These are phyloP conservation scores for Botrytis hyacinthi DNA, from an alignment of 2,329 filamentous ascomycete species.

Conservation along the genomic window DNA sequence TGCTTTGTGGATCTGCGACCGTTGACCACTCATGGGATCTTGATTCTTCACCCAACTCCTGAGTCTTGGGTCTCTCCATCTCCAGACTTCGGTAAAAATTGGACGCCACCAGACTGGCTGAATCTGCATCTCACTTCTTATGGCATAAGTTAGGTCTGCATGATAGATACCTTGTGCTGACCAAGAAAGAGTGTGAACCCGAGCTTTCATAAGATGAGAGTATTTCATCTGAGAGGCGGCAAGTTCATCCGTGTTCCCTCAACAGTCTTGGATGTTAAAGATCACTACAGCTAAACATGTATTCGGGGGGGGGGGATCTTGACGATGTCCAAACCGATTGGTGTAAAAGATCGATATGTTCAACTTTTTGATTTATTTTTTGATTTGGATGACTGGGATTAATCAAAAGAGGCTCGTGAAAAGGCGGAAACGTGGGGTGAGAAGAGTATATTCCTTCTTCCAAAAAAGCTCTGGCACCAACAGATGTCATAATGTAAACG, in stretches of 20 bases:
- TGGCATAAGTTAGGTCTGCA: slow-evolving; percentile 6
- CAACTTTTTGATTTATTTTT: neutral
- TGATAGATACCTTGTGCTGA: slow-evolving; percentile 2
- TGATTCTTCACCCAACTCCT: neutral
- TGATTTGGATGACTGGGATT: neutral
- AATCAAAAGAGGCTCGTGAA: slow-evolving; percentile 1
- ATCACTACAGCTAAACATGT: neutral
- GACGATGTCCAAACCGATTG: neutral
- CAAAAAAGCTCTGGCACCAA: slow-evolving; percentile 9
- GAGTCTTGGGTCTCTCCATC: neutral
- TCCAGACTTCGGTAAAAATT: slow-evolving; percentile 10
- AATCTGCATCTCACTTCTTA: slow-evolving; percentile 16
- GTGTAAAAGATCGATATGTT: neutral
- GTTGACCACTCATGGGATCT: slow-evolving; percentile 11
- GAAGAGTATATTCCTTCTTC: slow-evolving; percentile 3
- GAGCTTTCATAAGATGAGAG: neutral
- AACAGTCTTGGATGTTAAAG: slow-evolving; percentile 1
- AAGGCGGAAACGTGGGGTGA: slow-evolving; percentile 16
- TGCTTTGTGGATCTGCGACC: neutral
- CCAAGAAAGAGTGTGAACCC: neutral
- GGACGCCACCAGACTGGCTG: slow-evolving; percentile 10
- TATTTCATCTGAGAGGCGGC: neutral
- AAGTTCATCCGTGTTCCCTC: slow-evolving; percentile 5
- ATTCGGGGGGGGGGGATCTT: neutral
- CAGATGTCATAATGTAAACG: slow-evolving; percentile 14